Evolutionary conservation across 306 rosid species (phyloP), one percentile per base, ranked within the genome.

Genomic region (Ammopiptanthus mongolicus): DNA sequence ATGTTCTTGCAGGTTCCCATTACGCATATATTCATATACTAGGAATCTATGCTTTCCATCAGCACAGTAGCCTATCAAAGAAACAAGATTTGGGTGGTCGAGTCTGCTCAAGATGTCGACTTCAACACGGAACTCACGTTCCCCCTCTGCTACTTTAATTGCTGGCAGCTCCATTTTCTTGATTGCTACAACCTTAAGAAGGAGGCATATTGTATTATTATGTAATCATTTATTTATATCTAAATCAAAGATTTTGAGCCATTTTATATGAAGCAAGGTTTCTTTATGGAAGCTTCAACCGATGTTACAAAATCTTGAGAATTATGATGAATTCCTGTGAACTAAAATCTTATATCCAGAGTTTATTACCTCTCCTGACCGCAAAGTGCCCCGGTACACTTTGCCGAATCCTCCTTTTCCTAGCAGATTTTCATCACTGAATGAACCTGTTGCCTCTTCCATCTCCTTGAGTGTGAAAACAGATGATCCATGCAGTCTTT

Each of bases 371-470:
- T 95, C 99, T 76, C 96, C 96, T 0, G 99, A 87, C 53, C 78
- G 85, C 78, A 95, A 69, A 83, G 86, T 87, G 66, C 96, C 97
- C 2, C 78, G 73, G 80, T 95, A 90, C 42, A 95, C 99, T 46
- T 87, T 87, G 58, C 99, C 99, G 29, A 95, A 95, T 34, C 99
- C 99, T 66, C 99, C 99, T 83, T 92, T 95, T 0, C 99, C 99
- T 2, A 95, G 88, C 13, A 92, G 75, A 71, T 95, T 95, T 11
- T 83, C 86, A 0, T 95, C 99, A 39, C 92, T 86, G 90, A 95
- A 95, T 48, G 97, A 92, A 74, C 84, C 71, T 4, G 99, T 88
- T 29, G 99, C 99, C 74, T 86, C 97, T 72, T 95, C 97, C 99
- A 92, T 95, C 74, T 95, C 99, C 82, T 69, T 89, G 66, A 91